Evolutionary conservation across 75 land plant genomes (phyloP), one percentile per base, ranked within the genome.

Genomic region (Chamaecyparis obtusa): DNA sequence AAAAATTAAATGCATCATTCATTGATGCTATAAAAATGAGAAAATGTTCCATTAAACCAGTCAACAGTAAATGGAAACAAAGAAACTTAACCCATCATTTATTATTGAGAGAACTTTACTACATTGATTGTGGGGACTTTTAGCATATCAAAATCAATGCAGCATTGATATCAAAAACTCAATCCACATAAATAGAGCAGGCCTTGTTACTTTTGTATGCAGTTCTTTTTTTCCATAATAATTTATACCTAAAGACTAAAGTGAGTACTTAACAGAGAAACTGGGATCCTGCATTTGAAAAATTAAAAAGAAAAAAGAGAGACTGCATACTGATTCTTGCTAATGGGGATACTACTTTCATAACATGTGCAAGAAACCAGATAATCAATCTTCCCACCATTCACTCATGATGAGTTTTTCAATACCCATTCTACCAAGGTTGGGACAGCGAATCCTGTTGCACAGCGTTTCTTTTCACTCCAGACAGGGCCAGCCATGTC

Each of bases 401-500:
- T n/a, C 16, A 84, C 32, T 54, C 39, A 84, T 16, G 96, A 90
- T 37, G 96, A 92, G 90, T 98, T 98, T 85, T 89, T 94, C 67
- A 93, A 74, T 60, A 98, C 99, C 99, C 99, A 98, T 76, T 98
- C 96, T 32, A 98, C 99, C 85, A 98, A 64, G 32, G 99, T 98
- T 43, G 96, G 85, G 21, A 95, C 93, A 55, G 97, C 97, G 90
- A 98, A 98, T 49, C 99, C 99, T 3, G 99, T 98, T 27, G 96
- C 99, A 36, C 91, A 60, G 0, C 78, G 85, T 84, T 96, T 98
- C 92, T 98, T 95, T 2, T 96, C 95, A 79, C 85, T 95, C 95
- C 95, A 98, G 15, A 96, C 99, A 13, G 99, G 99, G 3, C 99
- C 99, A 69, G 99, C 97, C 87, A 98, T 92, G 91, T 98, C 99